Evolutionary conservation across 2,329 filamentous ascomycete genomes (phyloP).

Genomic region (Apiospora koreana): DNA sequence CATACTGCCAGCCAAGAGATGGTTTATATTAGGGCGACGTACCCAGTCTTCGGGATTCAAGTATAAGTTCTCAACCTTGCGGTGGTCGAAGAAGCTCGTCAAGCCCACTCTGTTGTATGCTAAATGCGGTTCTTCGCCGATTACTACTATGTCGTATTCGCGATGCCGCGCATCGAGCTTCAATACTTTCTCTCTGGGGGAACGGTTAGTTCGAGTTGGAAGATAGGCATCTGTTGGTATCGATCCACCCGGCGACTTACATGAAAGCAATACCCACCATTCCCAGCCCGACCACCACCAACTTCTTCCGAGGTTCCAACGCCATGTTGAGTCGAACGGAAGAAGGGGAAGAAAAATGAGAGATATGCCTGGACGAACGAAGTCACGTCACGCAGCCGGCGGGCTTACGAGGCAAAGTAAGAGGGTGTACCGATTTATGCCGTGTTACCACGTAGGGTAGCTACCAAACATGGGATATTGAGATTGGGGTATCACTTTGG

Average conservation of each 20-base stretch:
- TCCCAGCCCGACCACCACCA: slow-evolving; percentile 84
- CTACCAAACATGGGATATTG: not conserved
- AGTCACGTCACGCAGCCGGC: slow-evolving; percentile 1
- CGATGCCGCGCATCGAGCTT: slow-evolving; percentile 76
- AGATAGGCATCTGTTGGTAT: not conserved
- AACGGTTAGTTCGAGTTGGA: slow-evolving; percentile 13
- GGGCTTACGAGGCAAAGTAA: not conserved
- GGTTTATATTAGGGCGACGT: slow-evolving; percentile 24
- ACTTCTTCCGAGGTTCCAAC: slow-evolving; percentile 54
- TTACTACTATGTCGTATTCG: slow-evolving; percentile 80
- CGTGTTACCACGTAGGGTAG: not conserved
- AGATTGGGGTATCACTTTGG: not conserved
- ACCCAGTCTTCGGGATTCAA: slow-evolving; percentile 85
- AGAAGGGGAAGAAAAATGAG: slow-evolving; percentile 11
- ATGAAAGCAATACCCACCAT: slow-evolving; percentile 93
- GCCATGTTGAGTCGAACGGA: slow-evolving; percentile 43
- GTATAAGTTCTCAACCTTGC: slow-evolving; percentile 84
- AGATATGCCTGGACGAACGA: not conserved
- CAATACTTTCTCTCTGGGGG: slow-evolving; percentile 76
- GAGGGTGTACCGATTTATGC: not conserved
- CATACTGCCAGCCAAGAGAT: not conserved
- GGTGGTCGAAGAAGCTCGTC: slow-evolving; percentile 86
- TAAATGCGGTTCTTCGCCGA: slow-evolving; percentile 84
- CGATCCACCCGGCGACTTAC: slow-evolving; percentile 49
- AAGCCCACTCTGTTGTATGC: slow-evolving; percentile 91